Conservation (phyloP, 2,329 filamentous ascomycete species). For the Talaromyces sp. region DNA sequence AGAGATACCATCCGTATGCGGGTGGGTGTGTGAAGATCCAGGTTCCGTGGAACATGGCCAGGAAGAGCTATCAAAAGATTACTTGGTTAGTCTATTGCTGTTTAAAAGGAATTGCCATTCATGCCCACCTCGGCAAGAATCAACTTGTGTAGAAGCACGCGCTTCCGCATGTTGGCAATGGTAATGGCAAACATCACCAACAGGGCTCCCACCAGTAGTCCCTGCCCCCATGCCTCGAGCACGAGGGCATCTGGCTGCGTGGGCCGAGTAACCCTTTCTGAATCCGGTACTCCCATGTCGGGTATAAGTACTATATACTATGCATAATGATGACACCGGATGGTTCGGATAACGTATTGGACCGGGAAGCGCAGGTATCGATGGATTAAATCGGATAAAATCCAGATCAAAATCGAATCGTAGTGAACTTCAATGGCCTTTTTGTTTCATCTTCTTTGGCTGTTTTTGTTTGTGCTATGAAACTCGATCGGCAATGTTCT, state of each 20-base stretch:
- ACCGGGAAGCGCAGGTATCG: background rate
- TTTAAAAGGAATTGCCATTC: background rate
- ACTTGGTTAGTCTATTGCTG: background rate
- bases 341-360: background rate
- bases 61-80: constrained; percentile 46
- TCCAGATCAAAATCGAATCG: background rate
- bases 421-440: background rate
- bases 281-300: constrained; percentile 9
- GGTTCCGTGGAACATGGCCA: constrained; percentile 58
- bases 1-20: constrained; percentile 64
- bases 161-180: constrained; percentile 50
- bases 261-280: constrained; percentile 19
- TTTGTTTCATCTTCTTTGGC: background rate
- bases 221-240: constrained; percentile 51
- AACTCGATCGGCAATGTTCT: background rate
- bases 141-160: constrained; percentile 51
- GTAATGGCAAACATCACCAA: constrained; percentile 52
- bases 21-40: constrained; percentile 59
- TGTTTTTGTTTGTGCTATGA: background rate
- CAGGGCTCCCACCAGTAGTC: constrained; percentile 51
- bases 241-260: constrained; percentile 36
- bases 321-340: background rate
- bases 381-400: background rate
- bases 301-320: background rate
- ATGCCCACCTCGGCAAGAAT: constrained; percentile 49